Percentiles rank a stretch among this genome's conserved stretches.
These are phyloP conservation scores for Fraxinus xanthoxyloides DNA, from an alignment of 305 asterid species.

Conservation along the genomic window DNA sequence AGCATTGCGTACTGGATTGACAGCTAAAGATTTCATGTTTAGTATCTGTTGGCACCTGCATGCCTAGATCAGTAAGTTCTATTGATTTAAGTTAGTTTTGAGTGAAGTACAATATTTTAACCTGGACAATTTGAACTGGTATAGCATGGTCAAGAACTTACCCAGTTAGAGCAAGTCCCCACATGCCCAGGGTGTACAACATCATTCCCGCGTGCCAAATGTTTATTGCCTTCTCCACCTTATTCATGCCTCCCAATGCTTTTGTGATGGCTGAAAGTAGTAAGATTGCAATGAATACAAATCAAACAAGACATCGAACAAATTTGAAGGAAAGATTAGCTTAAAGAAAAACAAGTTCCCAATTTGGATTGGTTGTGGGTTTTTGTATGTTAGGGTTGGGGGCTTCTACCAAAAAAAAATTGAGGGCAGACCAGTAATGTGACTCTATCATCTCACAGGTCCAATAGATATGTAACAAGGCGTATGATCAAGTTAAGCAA, in stretches of 20 bases:
- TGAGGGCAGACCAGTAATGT: not conserved
- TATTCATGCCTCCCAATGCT: constrained; percentile 65
- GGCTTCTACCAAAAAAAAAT: too few species aligned
- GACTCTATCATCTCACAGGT: not conserved
- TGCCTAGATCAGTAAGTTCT: not conserved
- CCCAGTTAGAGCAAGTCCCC: constrained; percentile 93
- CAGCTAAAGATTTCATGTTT: not conserved
- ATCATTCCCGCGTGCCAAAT: constrained; percentile 82
- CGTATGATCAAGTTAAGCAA: not conserved
- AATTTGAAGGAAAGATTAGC: not conserved
- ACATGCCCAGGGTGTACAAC: constrained; percentile 72
- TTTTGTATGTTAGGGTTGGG: not conserved
- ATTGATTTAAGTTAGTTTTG: not conserved
- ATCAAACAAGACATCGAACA: not conserved
- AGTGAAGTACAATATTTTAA: not conserved
- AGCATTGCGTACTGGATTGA: not conserved
- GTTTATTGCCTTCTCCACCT: constrained; percentile 68
- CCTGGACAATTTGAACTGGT: not conserved
- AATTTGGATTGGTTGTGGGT: not conserved
- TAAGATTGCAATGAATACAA: constrained; percentile 1
- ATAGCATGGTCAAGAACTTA: constrained; percentile 25
- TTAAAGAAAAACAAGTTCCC: not conserved
- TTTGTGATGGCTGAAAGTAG: constrained; percentile 62
- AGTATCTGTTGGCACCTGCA: not conserved
- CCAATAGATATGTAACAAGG: not conserved